phyloP scores from a whole-genome alignment of 805 yeast genomes.

The Metschnikowia kunwiensis region DNA sequence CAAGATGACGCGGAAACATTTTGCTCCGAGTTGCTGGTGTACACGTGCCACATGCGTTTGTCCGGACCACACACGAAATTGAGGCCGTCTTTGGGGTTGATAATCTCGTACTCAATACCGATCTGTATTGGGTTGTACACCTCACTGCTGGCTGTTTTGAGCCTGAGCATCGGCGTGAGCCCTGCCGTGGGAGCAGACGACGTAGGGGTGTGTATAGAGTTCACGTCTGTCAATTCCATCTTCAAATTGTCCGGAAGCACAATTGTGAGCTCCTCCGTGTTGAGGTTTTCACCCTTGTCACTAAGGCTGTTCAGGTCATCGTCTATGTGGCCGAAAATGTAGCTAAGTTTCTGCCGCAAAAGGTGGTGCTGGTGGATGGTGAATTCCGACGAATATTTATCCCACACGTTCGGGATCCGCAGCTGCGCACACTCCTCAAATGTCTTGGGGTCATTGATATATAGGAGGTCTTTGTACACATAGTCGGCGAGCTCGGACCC shows the following conservation, averaged over 20 bases:
- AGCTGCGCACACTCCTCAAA: constrained; percentile 27
- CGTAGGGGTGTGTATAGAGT: constrained; percentile 22
- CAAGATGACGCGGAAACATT: constrained; percentile 89
- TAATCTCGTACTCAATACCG: constrained; percentile 61
- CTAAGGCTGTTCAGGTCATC: constrained; percentile 22
- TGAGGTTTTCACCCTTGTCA: constrained; percentile 21
- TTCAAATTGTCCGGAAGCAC: constrained; percentile 64
- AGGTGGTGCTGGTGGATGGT: constrained; percentile 57
- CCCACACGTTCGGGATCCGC: constrained; percentile 35
- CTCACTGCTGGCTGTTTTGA: constrained; percentile 34
- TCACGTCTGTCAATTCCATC: constrained; percentile 55
- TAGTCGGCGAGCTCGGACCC: constrained; percentile 53
- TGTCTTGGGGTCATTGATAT: constrained; percentile 33
- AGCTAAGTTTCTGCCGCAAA: constrained; percentile 50
- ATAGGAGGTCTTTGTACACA: constrained; percentile 52
- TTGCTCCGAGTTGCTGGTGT: constrained; percentile 74
- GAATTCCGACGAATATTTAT: constrained; percentile 40
- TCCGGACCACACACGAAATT: constrained; percentile 63
- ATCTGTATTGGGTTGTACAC: constrained; percentile 70
- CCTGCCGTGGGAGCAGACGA: constrained; percentile 30
- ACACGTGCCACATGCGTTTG: constrained; percentile 71
- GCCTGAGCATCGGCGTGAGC: constrained; percentile 35
- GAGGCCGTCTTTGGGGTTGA: constrained; percentile 70
- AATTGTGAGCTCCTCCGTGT: constrained; percentile 64
- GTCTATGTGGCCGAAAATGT: constrained; percentile 49